A percentile compares a stretch with the other conserved stretches of the same genome.
phyloP scores from a whole-genome alignment of 2,329 filamentous ascomycete genomes.

The Ceratocystis ficicola region DNA sequence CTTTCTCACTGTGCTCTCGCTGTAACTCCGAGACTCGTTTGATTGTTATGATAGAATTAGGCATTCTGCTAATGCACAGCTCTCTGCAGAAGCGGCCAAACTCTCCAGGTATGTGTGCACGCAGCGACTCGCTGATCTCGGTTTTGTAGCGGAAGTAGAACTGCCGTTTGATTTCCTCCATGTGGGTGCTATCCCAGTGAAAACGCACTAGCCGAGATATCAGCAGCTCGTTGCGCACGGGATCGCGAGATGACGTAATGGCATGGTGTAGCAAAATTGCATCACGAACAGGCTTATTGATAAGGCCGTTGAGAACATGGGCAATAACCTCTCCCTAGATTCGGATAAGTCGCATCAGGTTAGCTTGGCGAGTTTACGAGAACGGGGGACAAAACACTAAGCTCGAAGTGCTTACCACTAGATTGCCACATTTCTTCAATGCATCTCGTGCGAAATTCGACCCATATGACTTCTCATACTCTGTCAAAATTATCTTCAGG shows the following conservation, averaged over 20 bases:
- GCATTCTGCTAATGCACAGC: constrained; percentile 51
- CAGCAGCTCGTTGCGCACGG: constrained; percentile 69
- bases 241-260: constrained; percentile 58
- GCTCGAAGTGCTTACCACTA: constrained; percentile 58
- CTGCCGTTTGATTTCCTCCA: constrained; percentile 65
- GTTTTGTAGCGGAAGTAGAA: constrained; percentile 66
- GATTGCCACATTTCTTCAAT: constrained; percentile 75
- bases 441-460: constrained; percentile 82
- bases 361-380: constrained; percentile 14
- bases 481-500: constrained; percentile 62
- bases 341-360: constrained; percentile 18
- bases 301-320: constrained; percentile 90
- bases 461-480: constrained; percentile 61
- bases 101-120: constrained; percentile 62
- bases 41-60: constrained; percentile 45
- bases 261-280: constrained; percentile 85
- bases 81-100: constrained; percentile 66
- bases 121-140: constrained; percentile 65
- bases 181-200: constrained; percentile 82
- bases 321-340: constrained; percentile 78
- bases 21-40: constrained; percentile 30
- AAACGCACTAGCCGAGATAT: constrained; percentile 77
- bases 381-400: constrained; percentile 5
- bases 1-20: constrained; percentile 17
- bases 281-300: constrained; percentile 89